phyloP scores from a whole-genome alignment of 2,329 filamentous ascomycete genomes.

The Cercospora janseana region DNA sequence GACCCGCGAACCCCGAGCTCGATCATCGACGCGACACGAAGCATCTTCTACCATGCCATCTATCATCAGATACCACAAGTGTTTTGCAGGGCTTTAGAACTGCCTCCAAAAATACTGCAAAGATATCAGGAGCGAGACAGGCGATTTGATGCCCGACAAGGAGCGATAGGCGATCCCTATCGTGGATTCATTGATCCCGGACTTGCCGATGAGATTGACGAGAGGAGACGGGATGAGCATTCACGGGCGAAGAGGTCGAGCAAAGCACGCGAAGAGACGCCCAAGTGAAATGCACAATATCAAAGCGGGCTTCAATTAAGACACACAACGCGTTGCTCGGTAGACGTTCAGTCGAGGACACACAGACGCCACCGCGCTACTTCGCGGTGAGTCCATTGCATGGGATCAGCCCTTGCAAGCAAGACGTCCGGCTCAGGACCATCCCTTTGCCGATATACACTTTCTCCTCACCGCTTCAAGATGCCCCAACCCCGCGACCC shows the following conservation, averaged over 20 bases:
- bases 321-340: no score
- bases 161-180: conserved; percentile 25
- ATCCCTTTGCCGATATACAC: no score
- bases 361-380: no score
- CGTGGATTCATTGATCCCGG: conserved; percentile 25
- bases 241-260: neutral
- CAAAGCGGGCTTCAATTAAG: no score
- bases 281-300: no score
- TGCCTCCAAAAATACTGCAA: conserved; percentile 20
- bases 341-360: no score
- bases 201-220: conserved; percentile 24
- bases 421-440: no score
- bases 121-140: conserved; percentile 23
- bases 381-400: no score
- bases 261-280: neutral
- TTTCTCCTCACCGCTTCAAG: no score
- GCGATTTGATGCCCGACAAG: conserved; percentile 25
- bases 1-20: conserved; percentile 21
- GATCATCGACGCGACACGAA: conserved; percentile 19
- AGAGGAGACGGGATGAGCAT: conserved; percentile 12
- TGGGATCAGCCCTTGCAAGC: no score
- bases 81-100: conserved; percentile 15
- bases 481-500: no score
- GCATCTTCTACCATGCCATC: conserved; percentile 15
- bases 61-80: conserved; percentile 21